These are phyloP conservation scores for Ophiosphaerella korrae DNA, from an alignment of 2,329 filamentous ascomycete genomes.

Conservation along the genomic window DNA sequence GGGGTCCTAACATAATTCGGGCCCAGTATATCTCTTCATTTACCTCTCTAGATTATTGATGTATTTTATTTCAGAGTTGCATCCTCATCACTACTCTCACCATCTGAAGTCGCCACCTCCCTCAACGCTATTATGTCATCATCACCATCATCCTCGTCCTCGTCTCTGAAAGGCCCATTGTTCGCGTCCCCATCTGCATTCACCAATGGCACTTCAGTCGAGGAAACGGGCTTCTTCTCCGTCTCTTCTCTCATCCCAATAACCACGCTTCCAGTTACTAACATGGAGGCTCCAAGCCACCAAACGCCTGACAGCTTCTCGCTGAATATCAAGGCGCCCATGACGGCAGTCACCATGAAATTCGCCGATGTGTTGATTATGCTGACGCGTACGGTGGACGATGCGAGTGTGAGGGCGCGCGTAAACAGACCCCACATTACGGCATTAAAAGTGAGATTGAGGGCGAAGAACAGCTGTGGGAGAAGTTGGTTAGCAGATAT, in stretches of 20 bases:
- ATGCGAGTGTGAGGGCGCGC: slow-evolving; percentile 72
- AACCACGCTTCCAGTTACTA: slow-evolving; percentile 78
- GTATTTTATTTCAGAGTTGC: slow-evolving; percentile 33
- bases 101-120: slow-evolving; percentile 29
- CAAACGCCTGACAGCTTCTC: slow-evolving; percentile 74
- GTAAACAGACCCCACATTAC: slow-evolving; percentile 88
- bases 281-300: slow-evolving; percentile 74
- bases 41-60: not conserved
- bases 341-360: slow-evolving; percentile 76
- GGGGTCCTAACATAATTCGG: no score
- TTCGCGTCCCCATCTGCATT: slow-evolving; percentile 20
- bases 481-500: slow-evolving; percentile 11
- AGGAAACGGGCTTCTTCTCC: slow-evolving; percentile 32
- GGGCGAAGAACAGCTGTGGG: slow-evolving; percentile 70
- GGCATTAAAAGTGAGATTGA: slow-evolving; percentile 77
- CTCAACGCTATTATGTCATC: slow-evolving; percentile 36
- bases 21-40: not conserved
- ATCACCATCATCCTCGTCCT: slow-evolving; percentile 18
- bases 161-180: slow-evolving; percentile 44
- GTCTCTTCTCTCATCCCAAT: slow-evolving; percentile 72
- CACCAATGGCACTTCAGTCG: slow-evolving; percentile 27
- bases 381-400: slow-evolving; percentile 77
- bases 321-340: slow-evolving; percentile 72
- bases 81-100: slow-evolving; percentile 37
- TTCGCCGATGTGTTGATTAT: slow-evolving; percentile 84